These are phyloP conservation scores for Hemisphaericaspora lyxosophila DNA, from an alignment of 1,139 yeast species.

Conservation along the genomic window DNA sequence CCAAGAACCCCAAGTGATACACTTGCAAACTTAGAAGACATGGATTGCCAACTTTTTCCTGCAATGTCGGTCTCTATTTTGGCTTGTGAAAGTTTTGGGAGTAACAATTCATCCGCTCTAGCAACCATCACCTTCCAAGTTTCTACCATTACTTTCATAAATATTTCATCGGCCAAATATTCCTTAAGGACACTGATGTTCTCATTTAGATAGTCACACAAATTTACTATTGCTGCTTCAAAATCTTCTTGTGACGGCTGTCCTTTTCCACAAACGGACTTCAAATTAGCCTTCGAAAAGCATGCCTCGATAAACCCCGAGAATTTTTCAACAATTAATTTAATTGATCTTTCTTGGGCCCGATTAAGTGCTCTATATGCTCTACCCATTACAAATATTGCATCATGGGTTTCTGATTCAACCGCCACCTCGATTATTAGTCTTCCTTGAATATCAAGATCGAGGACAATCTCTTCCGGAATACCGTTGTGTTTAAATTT, in stretches of 20 bases:
- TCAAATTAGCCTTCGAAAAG: constrained; percentile 48
- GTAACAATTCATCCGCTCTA: constrained; percentile 63
- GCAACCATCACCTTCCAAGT: constrained; percentile 72
- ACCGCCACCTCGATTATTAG: constrained; percentile 64
- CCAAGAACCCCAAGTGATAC: constrained; percentile 35
- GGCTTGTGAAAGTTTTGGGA: constrained; percentile 69
- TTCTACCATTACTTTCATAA: constrained; percentile 68
- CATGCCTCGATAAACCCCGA: constrained; percentile 42
- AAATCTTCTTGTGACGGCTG: constrained; percentile 53
- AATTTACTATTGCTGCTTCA: constrained; percentile 70
- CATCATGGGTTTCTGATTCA: constrained; percentile 77
- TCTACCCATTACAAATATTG: constrained; percentile 75
- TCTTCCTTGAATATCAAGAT: constrained; percentile 69
- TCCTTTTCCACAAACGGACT: constrained; percentile 48
- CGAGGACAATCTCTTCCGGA: constrained; percentile 59
- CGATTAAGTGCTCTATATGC: constrained; percentile 66
- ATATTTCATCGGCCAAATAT: constrained; percentile 57
- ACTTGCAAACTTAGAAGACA: constrained; percentile 51
- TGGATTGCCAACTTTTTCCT: constrained; percentile 46
- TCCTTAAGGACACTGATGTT: constrained; percentile 67
- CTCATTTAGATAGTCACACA: constrained; percentile 71
- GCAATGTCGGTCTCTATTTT: constrained; percentile 15
- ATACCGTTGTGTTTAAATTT: constrained; percentile 69
- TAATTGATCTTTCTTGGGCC: constrained; percentile 62
- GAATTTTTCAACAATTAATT: constrained; percentile 65